These are phyloP conservation scores for Chlamydomonas schloesseri DNA, from an alignment of 139 green algal genomes.

Conservation along the genomic window DNA sequence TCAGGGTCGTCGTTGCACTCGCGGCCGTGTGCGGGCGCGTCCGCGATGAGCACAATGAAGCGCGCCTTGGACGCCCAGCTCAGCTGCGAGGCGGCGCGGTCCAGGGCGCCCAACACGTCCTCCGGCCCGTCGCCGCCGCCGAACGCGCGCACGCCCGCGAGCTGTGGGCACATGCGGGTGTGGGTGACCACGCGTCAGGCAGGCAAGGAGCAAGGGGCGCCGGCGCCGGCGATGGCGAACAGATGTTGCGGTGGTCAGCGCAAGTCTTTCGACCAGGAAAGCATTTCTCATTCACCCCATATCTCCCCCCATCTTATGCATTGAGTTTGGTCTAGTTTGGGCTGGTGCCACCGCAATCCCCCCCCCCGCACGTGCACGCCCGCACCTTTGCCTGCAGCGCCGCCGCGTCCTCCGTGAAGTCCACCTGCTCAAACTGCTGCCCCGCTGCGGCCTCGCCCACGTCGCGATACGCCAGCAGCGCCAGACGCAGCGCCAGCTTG, in stretches of 20 bases:
- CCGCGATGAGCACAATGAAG: slow-evolving; percentile 58
- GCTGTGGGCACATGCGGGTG: background rate
- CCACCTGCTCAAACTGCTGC: slow-evolving; percentile 43
- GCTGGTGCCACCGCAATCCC: no score
- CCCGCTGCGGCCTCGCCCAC: slow-evolving; percentile 34
- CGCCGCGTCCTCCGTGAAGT: slow-evolving; percentile 45
- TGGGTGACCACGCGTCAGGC: no score
- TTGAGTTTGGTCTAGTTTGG: no score
- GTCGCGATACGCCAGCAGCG: slow-evolving; percentile 60
- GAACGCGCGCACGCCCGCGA: slow-evolving; percentile 4
- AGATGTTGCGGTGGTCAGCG: no score
- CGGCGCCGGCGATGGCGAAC: no score
- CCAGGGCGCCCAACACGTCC: slow-evolving; percentile 53
- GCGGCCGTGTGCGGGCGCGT: slow-evolving; percentile 53
- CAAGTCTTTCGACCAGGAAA: no score
- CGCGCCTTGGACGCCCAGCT: slow-evolving; percentile 53
- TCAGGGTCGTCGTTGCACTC: slow-evolving; percentile 11
- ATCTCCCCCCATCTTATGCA: no score
- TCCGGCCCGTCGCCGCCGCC: slow-evolving; percentile 57
- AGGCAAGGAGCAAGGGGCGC: no score
- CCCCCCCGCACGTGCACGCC: no score
- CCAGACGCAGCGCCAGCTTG: slow-evolving; percentile 42
- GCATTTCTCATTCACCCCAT: no score
- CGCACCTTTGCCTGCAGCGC: slow-evolving; percentile 41
- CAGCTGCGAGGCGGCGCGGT: slow-evolving; percentile 25